phyloP scores from a whole-genome alignment of 345 rosid species.

The Conringia planisiliqua region DNA sequence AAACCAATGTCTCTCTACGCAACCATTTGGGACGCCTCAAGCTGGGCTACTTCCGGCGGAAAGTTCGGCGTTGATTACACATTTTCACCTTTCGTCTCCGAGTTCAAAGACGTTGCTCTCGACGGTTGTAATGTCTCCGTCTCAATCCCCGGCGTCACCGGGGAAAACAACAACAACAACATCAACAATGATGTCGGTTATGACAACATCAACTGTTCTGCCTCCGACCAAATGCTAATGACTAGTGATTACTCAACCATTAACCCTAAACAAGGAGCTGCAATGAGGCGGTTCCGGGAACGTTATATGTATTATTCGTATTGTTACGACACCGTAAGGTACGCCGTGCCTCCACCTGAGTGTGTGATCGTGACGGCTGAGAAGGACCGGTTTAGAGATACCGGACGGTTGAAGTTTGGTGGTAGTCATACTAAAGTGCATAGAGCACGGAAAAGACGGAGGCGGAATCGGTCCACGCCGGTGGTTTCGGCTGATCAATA shows the following conservation, averaged over 20 bases:
- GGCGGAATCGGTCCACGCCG: constrained; percentile 28
- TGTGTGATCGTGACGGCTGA: constrained; percentile 54
- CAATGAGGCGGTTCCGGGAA: constrained; percentile 68
- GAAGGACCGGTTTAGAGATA: constrained; percentile 52
- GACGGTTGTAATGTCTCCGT: constrained; percentile 66
- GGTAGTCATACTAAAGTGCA: constrained; percentile 42
- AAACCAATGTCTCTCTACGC: constrained; percentile 91
- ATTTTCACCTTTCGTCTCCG: constrained; percentile 72
- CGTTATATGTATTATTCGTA: constrained; percentile 85
- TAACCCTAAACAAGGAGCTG: constrained; percentile 32
- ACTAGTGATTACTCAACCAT: constrained; percentile 43
- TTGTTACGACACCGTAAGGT: constrained; percentile 65
- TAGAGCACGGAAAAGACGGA: constrained; percentile 34
- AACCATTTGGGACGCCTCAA: constrained; percentile 96
- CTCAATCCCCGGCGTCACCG: constrained; percentile 33
- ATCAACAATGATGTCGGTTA: neutral
- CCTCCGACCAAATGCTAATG: constrained; percentile 34
- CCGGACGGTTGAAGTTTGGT: constrained; percentile 75
- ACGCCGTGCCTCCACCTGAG: constrained; percentile 63
- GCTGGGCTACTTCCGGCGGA: constrained; percentile 93
- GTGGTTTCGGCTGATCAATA: constrained; percentile 24
- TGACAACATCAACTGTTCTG: constrained; percentile 29
- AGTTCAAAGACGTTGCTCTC: constrained; percentile 59
- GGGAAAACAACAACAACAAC: neutral
- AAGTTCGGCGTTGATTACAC: constrained; percentile 61